A percentile compares a stretch with the other conserved stretches of the same genome.
Evolutionary conservation across 2,329 filamentous ascomycete genomes (phyloP).

Genomic region (Trichoderma afroharzianum): DNA sequence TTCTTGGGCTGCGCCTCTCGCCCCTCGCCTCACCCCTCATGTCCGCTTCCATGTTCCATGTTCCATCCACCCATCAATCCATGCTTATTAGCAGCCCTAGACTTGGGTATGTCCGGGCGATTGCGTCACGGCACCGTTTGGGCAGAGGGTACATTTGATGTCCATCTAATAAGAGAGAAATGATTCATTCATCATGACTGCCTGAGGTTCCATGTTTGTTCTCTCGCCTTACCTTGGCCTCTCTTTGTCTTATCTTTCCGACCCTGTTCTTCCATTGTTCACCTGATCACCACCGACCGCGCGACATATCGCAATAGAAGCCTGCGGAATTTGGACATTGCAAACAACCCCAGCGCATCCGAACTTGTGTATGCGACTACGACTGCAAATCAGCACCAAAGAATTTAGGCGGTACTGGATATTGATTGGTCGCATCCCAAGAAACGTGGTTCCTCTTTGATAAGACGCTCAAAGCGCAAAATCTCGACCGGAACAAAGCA

Average conservation of each 20-base stretch:
- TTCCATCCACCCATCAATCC: too few species aligned
- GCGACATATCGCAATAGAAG: not conserved
- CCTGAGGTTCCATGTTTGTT: not conserved
- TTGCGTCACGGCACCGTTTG: constrained; percentile 19
- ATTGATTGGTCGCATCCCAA: not conserved
- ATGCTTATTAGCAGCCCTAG: not conserved
- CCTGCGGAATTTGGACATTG: not conserved
- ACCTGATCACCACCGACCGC: not conserved
- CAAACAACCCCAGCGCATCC: not conserved
- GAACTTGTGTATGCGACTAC: not conserved
- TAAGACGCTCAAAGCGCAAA: not conserved
- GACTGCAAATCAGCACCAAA: not conserved
- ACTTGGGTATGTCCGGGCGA: constrained; percentile 1
- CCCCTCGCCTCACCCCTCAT: not conserved
- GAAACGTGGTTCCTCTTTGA: not conserved
- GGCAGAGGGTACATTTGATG: not conserved
- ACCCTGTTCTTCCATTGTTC: not conserved
- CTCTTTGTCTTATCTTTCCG: not conserved
- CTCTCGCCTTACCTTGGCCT: not conserved
- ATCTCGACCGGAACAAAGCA: not conserved
- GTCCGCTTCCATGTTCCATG: too few species aligned
- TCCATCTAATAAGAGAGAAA: not conserved
- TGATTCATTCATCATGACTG: not conserved
- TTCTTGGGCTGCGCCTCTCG: constrained; percentile 9
- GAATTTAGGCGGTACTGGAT: not conserved